A percentile compares a stretch with the other conserved stretches of the same genome.
Evolutionary conservation across 805 yeast species (phyloP).

Genomic region (Ogataea pignaliae): DNA sequence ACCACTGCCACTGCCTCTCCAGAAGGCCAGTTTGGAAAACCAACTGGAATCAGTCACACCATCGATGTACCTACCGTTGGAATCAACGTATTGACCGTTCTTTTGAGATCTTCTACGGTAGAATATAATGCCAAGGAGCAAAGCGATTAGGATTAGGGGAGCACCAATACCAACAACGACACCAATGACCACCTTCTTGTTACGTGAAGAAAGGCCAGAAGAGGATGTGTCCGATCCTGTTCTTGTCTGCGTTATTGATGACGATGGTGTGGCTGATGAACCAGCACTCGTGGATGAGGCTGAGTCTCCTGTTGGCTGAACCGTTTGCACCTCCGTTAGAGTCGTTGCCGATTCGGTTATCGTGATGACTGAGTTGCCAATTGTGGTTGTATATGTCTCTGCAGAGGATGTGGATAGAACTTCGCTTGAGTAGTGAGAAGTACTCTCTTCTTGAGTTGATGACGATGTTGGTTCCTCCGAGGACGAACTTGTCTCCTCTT

Average conservation of each 20-base stretch:
- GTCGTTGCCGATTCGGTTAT: conserved; percentile 13
- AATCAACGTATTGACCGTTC: conserved; percentile 29
- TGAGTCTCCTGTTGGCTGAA: neutral
- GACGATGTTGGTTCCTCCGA: neutral
- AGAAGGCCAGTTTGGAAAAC: conserved; percentile 22
- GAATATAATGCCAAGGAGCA: conserved; percentile 9
- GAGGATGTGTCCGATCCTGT: conserved; percentile 7
- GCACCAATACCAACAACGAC: conserved; percentile 71
- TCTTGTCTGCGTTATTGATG: conserved; percentile 22
- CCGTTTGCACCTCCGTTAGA: conserved; percentile 16
- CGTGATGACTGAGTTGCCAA: neutral
- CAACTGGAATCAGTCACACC: conserved; percentile 24
- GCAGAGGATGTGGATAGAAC: neutral
- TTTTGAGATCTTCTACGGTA: conserved; percentile 16
- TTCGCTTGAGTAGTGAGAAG: neutral
- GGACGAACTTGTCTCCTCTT: conserved; percentile 1
- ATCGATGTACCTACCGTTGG: conserved; percentile 31
- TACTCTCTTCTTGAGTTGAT: neutral
- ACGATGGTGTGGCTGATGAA: conserved; percentile 25
- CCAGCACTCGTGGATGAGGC: neutral
- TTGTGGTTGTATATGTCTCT: conserved; percentile 4
- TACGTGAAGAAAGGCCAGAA: conserved; percentile 44
- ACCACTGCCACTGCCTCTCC: conserved; percentile 13
- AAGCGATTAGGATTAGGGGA: conserved; percentile 41
- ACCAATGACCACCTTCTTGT: conserved; percentile 57